These are phyloP conservation scores for Sarocladiaceae sp. DNA, from an alignment of 2,329 filamentous ascomycete species.

Conservation along the genomic window DNA sequence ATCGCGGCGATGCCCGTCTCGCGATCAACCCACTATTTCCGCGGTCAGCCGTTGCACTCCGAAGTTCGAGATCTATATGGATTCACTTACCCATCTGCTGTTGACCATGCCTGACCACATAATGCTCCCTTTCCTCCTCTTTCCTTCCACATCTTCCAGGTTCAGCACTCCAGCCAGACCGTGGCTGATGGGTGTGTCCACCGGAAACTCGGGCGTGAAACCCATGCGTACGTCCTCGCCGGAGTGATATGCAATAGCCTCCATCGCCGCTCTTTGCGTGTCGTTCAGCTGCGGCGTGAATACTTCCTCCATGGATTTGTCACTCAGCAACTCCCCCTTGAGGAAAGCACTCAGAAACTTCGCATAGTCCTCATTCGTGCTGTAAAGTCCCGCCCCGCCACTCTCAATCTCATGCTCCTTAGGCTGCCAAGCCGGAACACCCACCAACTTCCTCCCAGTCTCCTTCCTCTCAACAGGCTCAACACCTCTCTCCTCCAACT, in stretches of 20 bases:
- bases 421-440: conserved; percentile 17
- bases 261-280: conserved; percentile 17
- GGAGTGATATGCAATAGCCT: conserved; percentile 16
- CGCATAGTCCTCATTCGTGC: conserved; percentile 36
- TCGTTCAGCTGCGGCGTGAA: conserved; percentile 36
- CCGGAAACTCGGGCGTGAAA: conserved; percentile 32
- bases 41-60: too few relatives aligned
- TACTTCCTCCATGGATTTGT: conserved; percentile 28
- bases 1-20: conserved; percentile 34
- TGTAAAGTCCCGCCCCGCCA: conserved; percentile 40
- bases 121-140: conserved; percentile 36
- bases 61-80: too few relatives aligned
- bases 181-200: conserved; percentile 27
- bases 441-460: conserved; percentile 15
- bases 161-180: conserved; percentile 36
- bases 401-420: conserved; percentile 31
- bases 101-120: conserved; percentile 40
- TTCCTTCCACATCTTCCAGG: conserved; percentile 31
- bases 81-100: conserved; percentile 34
- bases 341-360: conserved; percentile 30
- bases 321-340: conserved; percentile 23
- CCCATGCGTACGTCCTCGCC: conserved; percentile 16
- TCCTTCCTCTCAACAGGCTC: conserved; percentile 17
- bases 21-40: conserved; percentile 29
- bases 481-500: conserved; percentile 16